phyloP scores from a whole-genome alignment of 495 filamentous ascomycete genomes.

The Baudoinia panamericana region DNA sequence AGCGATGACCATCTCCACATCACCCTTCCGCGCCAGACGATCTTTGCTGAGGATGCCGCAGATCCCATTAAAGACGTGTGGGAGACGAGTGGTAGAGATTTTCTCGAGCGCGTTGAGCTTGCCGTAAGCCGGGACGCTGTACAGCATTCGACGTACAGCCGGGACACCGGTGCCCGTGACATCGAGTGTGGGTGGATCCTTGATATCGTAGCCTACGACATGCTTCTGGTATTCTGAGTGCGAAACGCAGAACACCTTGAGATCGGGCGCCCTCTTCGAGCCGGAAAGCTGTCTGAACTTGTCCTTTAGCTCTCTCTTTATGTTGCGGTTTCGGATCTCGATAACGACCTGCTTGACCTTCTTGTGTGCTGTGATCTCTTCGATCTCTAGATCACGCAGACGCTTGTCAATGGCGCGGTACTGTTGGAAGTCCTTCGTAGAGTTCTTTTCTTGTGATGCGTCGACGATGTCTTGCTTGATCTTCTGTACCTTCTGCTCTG shows the following conservation, averaged over 20 bases:
- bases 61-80: neutral
- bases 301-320: slow-evolving; percentile 1
- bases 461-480: neutral
- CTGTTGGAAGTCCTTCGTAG: neutral
- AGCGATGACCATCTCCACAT: neutral
- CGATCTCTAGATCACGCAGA: neutral
- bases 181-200: neutral
- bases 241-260: slow-evolving; percentile 6
- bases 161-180: slow-evolving; percentile 10
- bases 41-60: slow-evolving; percentile 7
- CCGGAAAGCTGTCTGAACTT: neutral
- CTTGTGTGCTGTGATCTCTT: neutral
- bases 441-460: neutral
- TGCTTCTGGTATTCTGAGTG: slow-evolving; percentile 7
- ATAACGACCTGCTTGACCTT: slow-evolving; percentile 5
- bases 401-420: neutral
- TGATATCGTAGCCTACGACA: slow-evolving; percentile 5
- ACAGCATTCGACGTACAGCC: neutral
- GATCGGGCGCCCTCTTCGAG: slow-evolving; percentile 4
- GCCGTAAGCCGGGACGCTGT: slow-evolving; percentile 1
- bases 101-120: neutral
- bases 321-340: neutral
- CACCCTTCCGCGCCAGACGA: slow-evolving; percentile 2
- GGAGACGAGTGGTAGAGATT: neutral
- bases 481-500: neutral